Percentiles rank a stretch among this genome's conserved stretches.
These are phyloP conservation scores for Didymella pinodella DNA, from an alignment of 2,329 filamentous ascomycete genomes.

Conservation along the genomic window DNA sequence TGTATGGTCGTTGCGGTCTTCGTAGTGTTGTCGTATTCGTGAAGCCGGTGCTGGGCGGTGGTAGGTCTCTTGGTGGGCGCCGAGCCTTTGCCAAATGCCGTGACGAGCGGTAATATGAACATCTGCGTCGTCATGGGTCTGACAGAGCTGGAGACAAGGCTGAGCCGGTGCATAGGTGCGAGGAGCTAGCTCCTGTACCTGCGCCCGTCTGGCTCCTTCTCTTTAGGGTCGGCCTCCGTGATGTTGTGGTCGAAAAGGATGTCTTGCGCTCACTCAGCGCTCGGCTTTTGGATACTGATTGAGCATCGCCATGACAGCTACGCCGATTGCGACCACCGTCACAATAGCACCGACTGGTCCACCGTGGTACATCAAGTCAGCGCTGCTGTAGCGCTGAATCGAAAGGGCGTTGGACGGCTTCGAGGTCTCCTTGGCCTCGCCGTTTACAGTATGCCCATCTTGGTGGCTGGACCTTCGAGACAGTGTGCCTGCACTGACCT, in stretches of 20 bases:
- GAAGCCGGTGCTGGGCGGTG: background rate
- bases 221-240: constrained; percentile 5
- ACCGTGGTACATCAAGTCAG: constrained; percentile 47
- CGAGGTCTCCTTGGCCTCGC: constrained; percentile 30
- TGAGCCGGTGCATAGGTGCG: background rate
- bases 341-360: constrained; percentile 51
- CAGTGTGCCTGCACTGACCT: constrained; percentile 34
- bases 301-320: constrained; percentile 53
- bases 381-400: constrained; percentile 36
- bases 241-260: constrained; percentile 8
- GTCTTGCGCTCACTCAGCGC: constrained; percentile 45
- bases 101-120: background rate
- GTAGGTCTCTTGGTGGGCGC: background rate
- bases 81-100: background rate
- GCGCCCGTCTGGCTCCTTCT: constrained; percentile 11
- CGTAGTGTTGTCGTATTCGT: background rate
- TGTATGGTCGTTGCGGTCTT: constrained; percentile 1
- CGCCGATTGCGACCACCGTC: constrained; percentile 51
- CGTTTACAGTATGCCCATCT: constrained; percentile 42
- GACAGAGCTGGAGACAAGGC: background rate
- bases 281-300: constrained; percentile 57
- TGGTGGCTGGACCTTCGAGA: constrained; percentile 31
- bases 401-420: constrained; percentile 39
- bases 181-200: background rate
- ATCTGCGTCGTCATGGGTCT: background rate